Evolutionary conservation across 2,329 filamentous ascomycete genomes (phyloP), one percentile per base, ranked within the genome.

Genomic region (Hawksworthiomyces lignivorus): DNA sequence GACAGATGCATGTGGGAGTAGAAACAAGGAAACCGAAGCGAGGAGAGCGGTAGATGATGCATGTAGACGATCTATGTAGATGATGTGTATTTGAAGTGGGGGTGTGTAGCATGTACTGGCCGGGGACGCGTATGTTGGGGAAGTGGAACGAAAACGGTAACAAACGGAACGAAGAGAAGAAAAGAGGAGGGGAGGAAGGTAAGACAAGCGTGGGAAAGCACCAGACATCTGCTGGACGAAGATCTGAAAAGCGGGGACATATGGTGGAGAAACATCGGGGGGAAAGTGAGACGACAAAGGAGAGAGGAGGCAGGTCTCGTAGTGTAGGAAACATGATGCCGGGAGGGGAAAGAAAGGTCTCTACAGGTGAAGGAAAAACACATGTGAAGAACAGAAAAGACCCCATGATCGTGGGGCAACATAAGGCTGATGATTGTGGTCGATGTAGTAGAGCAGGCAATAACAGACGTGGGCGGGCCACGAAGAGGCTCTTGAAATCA

Each of bases 401-500:
- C n/a, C n/a, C n/a, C n/a, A n/a, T n/a, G n/a, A n/a, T n/a, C n/a
- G n/a, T n/a, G n/a, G n/a, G n/a, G n/a, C n/a, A n/a, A n/a, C n/a
- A n/a, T n/a, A n/a, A n/a, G n/a, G n/a, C n/a, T n/a, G n/a, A n/a
- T n/a, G n/a, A n/a, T n/a, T n/a, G n/a, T n/a, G n/a, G n/a, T n/a
- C n/a, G n/a, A n/a, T n/a, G n/a, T n/a, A n/a, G n/a, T n/a, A n/a
- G n/a, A n/a, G n/a, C n/a, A n/a, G n/a, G n/a, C n/a, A n/a, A n/a
- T n/a, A n/a, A n/a, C n/a, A 24, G 24, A 31, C 14, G 27, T 8
- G 14, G 18, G 22, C 20, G 18, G 34, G 30, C 36, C 35, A 33
- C 26, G 41, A 35, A 33, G 46, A 27, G 30, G 31, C 33, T 22
- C 30, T 36, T n/a, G 32, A 45, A 29, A 38, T 36, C 28, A 50